Evolutionary conservation across 1,284 basidiomycete species (phyloP), one percentile per base, ranked within the genome.

Genomic region (Ustilago curta): DNA sequence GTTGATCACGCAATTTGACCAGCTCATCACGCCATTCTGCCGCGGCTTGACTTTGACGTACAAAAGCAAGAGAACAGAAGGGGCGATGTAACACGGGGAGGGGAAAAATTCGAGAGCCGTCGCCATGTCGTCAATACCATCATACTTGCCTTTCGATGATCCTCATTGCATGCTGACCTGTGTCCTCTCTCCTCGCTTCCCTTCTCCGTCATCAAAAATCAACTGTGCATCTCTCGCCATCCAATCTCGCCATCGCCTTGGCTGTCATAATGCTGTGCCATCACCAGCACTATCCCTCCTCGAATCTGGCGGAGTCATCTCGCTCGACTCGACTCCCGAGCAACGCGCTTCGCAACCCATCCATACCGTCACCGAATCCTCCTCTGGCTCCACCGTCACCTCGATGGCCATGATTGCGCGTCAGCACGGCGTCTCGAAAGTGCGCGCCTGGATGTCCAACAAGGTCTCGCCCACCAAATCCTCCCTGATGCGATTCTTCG

Each of bases 401-500:
- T 76, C 72, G 32, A 58, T 78, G 47, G 58, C 62, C 45, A 78
- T 78, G 60, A 67, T 77, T 29, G 70, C 76, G 0, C 68, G 63
- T 49, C 73, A 75, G 37, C 60, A 67, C 51, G 68, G 68, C 51
- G 60, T 77, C 12, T 21, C 45, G 2, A 60, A 59, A 11, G 64
- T 73, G 12, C 55, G 60, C 19, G 71, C 75, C 11, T 76, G 62
- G 59, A 66, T 78, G 59, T 66, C 62, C 12, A 78, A 78, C 69
- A 76, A 78, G 52, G 63, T 72, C 29, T 65, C 55, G n/a, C 59
- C 62, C 40, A 64, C 76, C 50, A 78, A 78, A 44, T 47, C 69
- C 4, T 62, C 67, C 5, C 54, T 77, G 8, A 68, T 77, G 76
- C 67, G 76, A 11, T 71, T 78, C 45, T 78, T 78, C n/a, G 76